Evolutionary conservation across 805 yeast genomes (phyloP), one percentile per base, ranked within the genome.

Genomic region (Saccharomyces paradoxus): DNA sequence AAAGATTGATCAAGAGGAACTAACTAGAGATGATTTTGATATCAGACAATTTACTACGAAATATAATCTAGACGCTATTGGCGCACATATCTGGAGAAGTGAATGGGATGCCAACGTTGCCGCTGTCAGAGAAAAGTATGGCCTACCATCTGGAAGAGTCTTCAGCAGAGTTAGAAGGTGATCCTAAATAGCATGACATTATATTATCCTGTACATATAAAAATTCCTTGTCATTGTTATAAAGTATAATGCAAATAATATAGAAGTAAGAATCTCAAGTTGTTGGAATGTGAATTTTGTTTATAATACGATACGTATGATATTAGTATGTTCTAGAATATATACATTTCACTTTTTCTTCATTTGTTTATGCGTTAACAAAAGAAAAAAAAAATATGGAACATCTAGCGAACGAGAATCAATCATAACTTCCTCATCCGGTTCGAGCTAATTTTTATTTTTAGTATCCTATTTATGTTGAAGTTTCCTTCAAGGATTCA

Each of bases 61-160:
- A 3, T 67, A 87, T 69, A 67, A 75, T 3, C 77, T 94, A 60
- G 73, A 74, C n/a, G 82, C 97, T 1, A 82, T 91, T 50, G 97
- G 98, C 28, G 97, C 96, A 1, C 96, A 89, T 68, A 77, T 89
- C 49, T 92, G 96, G 92, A 83, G 98, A 77, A 82, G 85, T 60
- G 75, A 71, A 46, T 92, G 86, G 82, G 98, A 94, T 71, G 74
- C 87, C 62, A 81, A 84, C 62, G 86, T 88, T 48, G 78, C 77
- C 30, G 68, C 67, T 3, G 84, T 91, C 28, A 83, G 98, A 70
- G 80, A 77, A 58, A 70, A 78, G 66, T 88, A 86, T 67, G 92
- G 89, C 3, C 76, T 92, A 57, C 85, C 83, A 21, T 69, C 74
- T 56, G 97, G 97, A 51, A 77, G 82, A 60, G 88, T 92, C 5